Base-by-base conservation (phyloP, 306 rosid genomes). In the Corylus avellana region DNA sequence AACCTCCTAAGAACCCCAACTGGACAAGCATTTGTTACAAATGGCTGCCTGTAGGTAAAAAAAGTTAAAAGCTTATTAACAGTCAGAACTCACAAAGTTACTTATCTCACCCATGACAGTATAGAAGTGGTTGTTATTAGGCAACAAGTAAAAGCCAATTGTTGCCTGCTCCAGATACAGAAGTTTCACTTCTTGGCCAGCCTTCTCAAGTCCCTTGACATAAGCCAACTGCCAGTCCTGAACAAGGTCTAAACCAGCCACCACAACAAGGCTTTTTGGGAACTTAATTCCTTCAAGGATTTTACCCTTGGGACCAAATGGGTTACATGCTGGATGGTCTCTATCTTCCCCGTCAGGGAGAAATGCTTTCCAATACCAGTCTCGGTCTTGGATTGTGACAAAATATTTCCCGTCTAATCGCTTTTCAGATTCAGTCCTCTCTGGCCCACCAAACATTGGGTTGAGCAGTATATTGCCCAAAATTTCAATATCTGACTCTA, bases 361-460 rank as follows among this genome's bases (percentile, higher is more conserved):
- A 80, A 90, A 95, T 69, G 99, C 99, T 77, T 97, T 93, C 99
- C 98, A 95, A 79, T 95, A 95, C 99, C 99, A 95, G 69, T 95
- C 99, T 76, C 99, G 81, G 57, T 93, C 99, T 80, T 81, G 86
- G 48, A 90, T 69, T 32, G 88, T 95, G 10, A 95, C 99, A 67
- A 95, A 95, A 81, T 95, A 95, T 72, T 86, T 95, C 54, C 99
- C 99, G 78, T 95, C 98, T 8, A 95, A 75, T 14, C 89, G 91
- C 77, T 35, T 82, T 76, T 95, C 99, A 4, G 98, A 85, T 27
- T 90, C 89, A 2, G 98, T 85, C 80, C 99, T 90, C 75, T 76
- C 98, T 63, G 85, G 75, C 84, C 99, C 99, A 22, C 99, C 96
- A 86, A 95, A 95, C 93, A 95, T 88, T 0, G 98, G 98, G 75